Base-by-base conservation (phyloP, 768 basidiomycete genomes). In the Tylopilus intermedius region DNA sequence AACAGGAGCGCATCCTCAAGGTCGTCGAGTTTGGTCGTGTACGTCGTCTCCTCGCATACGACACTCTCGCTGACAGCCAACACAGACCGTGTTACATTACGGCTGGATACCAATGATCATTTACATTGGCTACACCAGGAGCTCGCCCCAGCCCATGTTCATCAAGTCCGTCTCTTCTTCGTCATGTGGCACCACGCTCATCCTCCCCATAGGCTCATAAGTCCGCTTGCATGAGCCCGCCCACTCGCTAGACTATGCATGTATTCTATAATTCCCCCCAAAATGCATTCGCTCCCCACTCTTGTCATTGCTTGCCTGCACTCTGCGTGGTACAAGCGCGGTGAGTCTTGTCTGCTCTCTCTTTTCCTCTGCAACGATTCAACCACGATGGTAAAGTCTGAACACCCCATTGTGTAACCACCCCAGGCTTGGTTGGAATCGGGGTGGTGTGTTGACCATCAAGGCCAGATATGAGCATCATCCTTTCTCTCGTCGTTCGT, bases 71-170 rank as follows among this genome's bases (percentile, higher is more conserved):
- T 60, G 33, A 63, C 54, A 2, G 13, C 5, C 46, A 4, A 6
- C 30, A 45, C 56, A 96, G 94, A 92, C 88, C 54, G 79, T 94
- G 62, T 67, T 96, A 49, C 93, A 96, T 72, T 96, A 94, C 61
- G 87, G 86, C 58, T 98, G 94, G 92, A 93, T 98, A 64, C 95
- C 95, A 30, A 74, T 94, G 67, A 91, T 98, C 65, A 94, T 98
- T 64, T 96, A 94, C 71, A 80, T 96, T 65, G 95, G 94, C 33
- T 96, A 90, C 75, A 90, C 88, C 49, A 77, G 88, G 61, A 94
- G 91, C 66, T 91, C 88, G 66, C 94, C 94, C 29, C 91, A 94
- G 62, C 94, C 94, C 18, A 93, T 92, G 37, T 75, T 97, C 64
- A 95, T 95, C 72, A 94, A 96, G 94, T 95, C 50, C 62, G 90